These are phyloP conservation scores for Calocybe indica DNA, from an alignment of 768 basidiomycete species.

Conservation along the genomic window DNA sequence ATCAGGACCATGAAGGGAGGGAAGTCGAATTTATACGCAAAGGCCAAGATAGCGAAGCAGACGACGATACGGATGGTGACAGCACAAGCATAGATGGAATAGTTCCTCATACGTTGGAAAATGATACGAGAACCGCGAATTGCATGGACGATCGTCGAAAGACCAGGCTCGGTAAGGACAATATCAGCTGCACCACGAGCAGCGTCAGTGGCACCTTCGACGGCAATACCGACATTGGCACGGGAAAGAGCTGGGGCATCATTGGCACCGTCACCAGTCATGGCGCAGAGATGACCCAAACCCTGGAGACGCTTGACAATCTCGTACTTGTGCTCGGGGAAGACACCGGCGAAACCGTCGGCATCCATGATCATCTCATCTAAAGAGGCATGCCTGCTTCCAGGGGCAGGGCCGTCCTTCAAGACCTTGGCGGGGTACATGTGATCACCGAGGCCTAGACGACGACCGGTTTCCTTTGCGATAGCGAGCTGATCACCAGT, in stretches of 20 bases:
- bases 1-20: constrained; percentile 99
- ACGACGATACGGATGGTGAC: constrained; percentile 99
- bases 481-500: constrained; percentile 99
- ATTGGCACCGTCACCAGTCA: constrained; percentile 99
- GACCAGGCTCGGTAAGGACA: constrained; percentile 95
- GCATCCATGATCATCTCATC: constrained; percentile 99
- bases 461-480: constrained; percentile 97
- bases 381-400: constrained; percentile 74
- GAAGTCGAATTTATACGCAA: constrained; percentile 97
- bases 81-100: constrained; percentile 93
- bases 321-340: constrained; percentile 99
- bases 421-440: constrained; percentile 99
- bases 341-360: constrained; percentile 98
- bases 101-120: constrained; percentile 99
- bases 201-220: constrained; percentile 98
- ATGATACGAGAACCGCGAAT: constrained; percentile 98
- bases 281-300: constrained; percentile 93
- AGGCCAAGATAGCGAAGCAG: constrained; percentile 92
- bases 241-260: constrained; percentile 97
- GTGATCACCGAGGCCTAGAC: constrained; percentile 96
- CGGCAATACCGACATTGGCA: constrained; percentile 99
- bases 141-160: constrained; percentile 98
- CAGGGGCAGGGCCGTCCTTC: constrained; percentile 91
- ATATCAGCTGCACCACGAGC: constrained; percentile 99
- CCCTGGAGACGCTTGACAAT: constrained; percentile 98